Base-by-base conservation (phyloP, 495 filamentous ascomycete species). In the Xylaria intraflava region DNA sequence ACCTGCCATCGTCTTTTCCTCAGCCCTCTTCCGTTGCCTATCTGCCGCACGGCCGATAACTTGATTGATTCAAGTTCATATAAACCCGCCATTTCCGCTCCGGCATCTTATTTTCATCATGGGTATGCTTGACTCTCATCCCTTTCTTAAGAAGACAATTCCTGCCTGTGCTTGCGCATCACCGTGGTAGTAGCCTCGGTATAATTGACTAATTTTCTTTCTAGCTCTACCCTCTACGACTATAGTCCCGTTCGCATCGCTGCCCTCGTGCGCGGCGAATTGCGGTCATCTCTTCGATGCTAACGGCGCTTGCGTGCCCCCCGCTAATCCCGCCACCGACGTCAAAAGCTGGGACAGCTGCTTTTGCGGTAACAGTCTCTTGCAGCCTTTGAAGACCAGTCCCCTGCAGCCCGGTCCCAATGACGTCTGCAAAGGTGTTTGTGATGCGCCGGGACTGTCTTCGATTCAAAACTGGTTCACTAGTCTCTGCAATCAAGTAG, bases 221-320 rank as follows among this genome's bases (percentile, higher is more conserved):
- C 6, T 38, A 60, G 57, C 59, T 42, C 51, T 49, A 47, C 53
- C 65, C 41, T 61, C 66, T 39, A 73, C 72, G 6, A 76, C 73
- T n/a, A 53, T 76, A 42, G 66, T 79, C 20, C 76, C 77, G 39
- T 68, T 75, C 51, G 62, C 59, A 23, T 53, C 62, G 20, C 62
- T 81, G 41, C 76, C 77, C 36, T 57, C 76, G 0, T 81, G 78
- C 52, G 73, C 69, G 2, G 59, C 61, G 1, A 27, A 57, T 16
- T 81, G 78, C 56, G 77, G 77, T 17, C 53, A 61, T 1, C 71
- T 81, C 31, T 80, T 71, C 59, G 78, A 80, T 61, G 78, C 73
- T 10, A 79, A 81, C 57, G 78, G 77, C 55, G 72, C 65, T 46
- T 81, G 78, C 59, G 72, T 73, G 0, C 74, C 74, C 3, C 73